Base-by-base conservation (phyloP, 306 rosid genomes). In the Senna siamea region DNA sequence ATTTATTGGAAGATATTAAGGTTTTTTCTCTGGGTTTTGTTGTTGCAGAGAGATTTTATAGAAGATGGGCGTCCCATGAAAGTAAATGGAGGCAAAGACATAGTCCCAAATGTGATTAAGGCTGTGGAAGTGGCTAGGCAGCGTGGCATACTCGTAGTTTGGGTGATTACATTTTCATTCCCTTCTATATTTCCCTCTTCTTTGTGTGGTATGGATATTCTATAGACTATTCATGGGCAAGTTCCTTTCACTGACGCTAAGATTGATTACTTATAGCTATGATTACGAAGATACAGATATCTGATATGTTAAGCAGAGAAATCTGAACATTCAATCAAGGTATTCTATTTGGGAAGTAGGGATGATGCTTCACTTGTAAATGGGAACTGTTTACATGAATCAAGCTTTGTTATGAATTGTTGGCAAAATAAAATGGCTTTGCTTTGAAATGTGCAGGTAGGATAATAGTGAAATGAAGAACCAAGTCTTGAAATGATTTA, bases 91-190 rank as follows among this genome's bases (percentile, higher is more conserved):
- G 92, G 92, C 73, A 85, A 81, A 82, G 81, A 86, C 14, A 84
- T 92, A 9, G 81, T 89, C 55, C 93, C 97, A 30, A 85, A 89
- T 72, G 95, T 94, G 14, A 76, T 82, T n/a, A 54, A 79, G 74
- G 90, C 95, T 35, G 80, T 94, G 11, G 83, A 87, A 78, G 64
- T 84, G 53, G 93, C 93, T 12, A 86, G 95, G 80, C 76, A 85
- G 69, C 91, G 94, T 35, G 89, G 92, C 9, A 59, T 89, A 52
- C 90, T 85, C 74, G 40, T 92, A 9, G 81, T 91, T 72, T 94
- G 99, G 97, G 96, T 93, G 83, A 48, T 35, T 18, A 17, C n/a
- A 26, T 37, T 17, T 9, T 64, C 67, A 17, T 37, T 18, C 51
- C 41, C 19, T 14, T n/a, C 4, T 57, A 44, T 66, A 6, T 22